These are phyloP conservation scores for Daldinia decipiens DNA, from an alignment of 495 filamentous ascomycete species.

Conservation along the genomic window DNA sequence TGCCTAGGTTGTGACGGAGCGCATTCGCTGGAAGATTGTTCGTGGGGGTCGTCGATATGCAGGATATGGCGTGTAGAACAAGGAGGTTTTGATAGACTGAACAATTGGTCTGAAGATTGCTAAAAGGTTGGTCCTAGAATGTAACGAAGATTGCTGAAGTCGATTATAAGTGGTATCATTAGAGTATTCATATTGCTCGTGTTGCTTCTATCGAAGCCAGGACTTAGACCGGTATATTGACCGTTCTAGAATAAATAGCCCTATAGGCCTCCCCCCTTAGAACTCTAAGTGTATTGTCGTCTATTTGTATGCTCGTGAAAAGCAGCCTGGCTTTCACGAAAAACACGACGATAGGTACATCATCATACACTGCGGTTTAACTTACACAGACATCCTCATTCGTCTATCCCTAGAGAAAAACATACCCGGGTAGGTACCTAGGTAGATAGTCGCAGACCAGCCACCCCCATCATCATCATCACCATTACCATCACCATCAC, in stretches of 20 bases:
- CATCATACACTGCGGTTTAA: background rate
- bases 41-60: background rate
- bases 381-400: background rate
- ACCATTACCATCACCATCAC: too few relatives aligned
- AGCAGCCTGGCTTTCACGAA: background rate
- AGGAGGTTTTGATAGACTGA: background rate
- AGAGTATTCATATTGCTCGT: conserved; percentile 30
- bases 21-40: background rate
- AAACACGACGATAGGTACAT: conserved; percentile 13
- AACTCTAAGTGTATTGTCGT: background rate
- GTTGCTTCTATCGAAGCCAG: conserved; percentile 16
- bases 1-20: too few relatives aligned
- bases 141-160: background rate
- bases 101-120: background rate
- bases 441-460: background rate
- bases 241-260: background rate
- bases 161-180: conserved; percentile 18
- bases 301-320: conserved; percentile 4
- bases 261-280: background rate
- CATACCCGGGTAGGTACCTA: background rate
- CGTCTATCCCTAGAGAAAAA: background rate
- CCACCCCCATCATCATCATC: background rate
- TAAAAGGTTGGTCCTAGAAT: conserved; percentile 10
- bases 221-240: conserved; percentile 22
- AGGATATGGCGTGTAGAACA: background rate